Conservation (phyloP, 768 basidiomycete species). For the Mycena crocata region DNA sequence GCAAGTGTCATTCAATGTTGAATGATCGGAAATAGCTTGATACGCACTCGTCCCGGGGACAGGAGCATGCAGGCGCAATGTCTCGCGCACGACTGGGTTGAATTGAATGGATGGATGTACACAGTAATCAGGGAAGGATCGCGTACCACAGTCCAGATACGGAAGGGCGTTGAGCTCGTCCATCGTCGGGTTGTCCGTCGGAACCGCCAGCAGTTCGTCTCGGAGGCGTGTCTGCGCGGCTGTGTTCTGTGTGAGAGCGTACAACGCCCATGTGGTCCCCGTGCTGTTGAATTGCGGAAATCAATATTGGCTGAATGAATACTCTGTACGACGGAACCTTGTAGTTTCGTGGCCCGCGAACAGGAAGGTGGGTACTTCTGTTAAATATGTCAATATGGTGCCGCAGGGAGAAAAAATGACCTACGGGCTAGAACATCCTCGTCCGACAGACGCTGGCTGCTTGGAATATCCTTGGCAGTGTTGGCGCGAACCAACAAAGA, state of each 20-base stretch:
- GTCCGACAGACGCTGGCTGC: background rate
- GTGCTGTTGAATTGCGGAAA: background rate
- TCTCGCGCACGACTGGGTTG: background rate
- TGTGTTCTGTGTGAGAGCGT: background rate
- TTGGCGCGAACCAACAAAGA: constrained; percentile 11
- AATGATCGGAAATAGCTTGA: background rate
- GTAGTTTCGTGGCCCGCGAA: constrained; percentile 3
- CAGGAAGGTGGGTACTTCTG: background rate
- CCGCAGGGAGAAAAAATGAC: background rate
- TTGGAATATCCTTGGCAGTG: background rate
- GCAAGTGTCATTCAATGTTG: no score
- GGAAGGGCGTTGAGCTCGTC: constrained; percentile 7
- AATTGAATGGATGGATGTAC: no score
- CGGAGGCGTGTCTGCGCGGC: background rate
- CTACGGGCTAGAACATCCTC: constrained; percentile 6
- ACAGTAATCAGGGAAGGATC: background rate
- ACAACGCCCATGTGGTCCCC: constrained; percentile 2
- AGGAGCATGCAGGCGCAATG: background rate
- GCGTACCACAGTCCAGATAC: constrained; percentile 10
- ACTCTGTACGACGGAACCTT: no score
- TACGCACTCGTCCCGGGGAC: background rate
- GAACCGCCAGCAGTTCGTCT: background rate
- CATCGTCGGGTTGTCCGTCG: background rate
- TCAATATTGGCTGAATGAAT: no score
- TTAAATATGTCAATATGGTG: background rate